Base-by-base conservation (phyloP, 2,329 filamentous ascomycete genomes). In the Rhinocladiella mackenziei region DNA sequence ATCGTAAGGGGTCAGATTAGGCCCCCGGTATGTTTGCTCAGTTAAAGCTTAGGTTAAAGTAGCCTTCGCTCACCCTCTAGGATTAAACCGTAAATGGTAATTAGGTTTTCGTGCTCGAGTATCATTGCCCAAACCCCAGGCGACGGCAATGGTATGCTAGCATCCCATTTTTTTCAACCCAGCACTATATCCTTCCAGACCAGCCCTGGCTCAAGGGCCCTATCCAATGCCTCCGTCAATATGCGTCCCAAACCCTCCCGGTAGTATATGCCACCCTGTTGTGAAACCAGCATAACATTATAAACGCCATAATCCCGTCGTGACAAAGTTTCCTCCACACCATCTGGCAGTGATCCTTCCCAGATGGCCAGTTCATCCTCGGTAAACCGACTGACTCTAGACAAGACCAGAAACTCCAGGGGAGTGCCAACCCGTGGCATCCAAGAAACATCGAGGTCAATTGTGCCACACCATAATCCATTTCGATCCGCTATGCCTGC, bases 401-500 rank as follows among this genome's bases (percentile, higher is more conserved):
- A 57, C 53, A 57, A 48, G 43, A 57, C 34, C 36, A 57, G 39
- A 31, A 57, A 57, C 15, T 54, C 43, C 9, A 57, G 32, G 3
- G 53, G 49, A 26, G 32, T 34, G 9, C 48, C 51, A 15, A 49
- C 49, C 20, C 36, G 35, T 9, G 20, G 22, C 43, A 46, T 50
- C 48, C 49, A 57, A 11, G 29, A 34, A 14, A 36, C 39, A 22
- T 56, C 48, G n/a, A 57, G 51, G 25, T 57, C 51, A 14, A 57
- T 56, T 5, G 55, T 57, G 11, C 55, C 55, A 41, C 55, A 57
- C 55, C 55, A 57, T n/a, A 39, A 20, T 18, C 47, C 53, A 28
- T 54, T 43, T 6, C 38, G 25, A 40, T 57, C 55, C 18, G 49
- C 51, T 29, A 57, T 56, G 4, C 55, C 55, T 11, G 45, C 53